Evolutionary conservation across 75 land plant genomes (phyloP).

Genomic region (Picea glauca): DNA sequence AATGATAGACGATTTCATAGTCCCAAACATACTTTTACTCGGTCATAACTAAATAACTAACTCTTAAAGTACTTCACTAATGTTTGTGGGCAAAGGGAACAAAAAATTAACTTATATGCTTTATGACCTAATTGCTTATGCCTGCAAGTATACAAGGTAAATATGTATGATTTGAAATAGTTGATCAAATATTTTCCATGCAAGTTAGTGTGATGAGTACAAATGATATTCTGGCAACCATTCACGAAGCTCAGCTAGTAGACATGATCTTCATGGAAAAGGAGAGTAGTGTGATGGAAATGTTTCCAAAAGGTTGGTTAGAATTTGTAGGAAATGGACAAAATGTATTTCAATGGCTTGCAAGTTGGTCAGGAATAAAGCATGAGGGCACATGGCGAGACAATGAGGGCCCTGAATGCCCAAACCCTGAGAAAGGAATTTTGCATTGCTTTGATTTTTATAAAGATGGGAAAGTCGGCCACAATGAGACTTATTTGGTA

Average conservation of each 20-base stretch:
- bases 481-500: constrained; percentile 30
- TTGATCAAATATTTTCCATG: not conserved
- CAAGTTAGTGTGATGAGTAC: constrained; percentile 70
- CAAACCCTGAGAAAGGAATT: constrained; percentile 23
- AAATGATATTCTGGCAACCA: constrained; percentile 59
- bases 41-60: no score
- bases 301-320: constrained; percentile 84
- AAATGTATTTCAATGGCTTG: constrained; percentile 58
- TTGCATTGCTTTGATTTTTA: constrained; percentile 34
- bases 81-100: not conserved
- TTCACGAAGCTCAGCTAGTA: constrained; percentile 85
- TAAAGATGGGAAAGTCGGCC: constrained; percentile 39
- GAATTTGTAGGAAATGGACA: constrained; percentile 74
- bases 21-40: no score
- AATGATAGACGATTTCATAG: no score
- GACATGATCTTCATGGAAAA: constrained; percentile 79
- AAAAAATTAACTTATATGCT: not conserved
- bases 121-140: not conserved
- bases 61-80: no score
- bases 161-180: not conserved
- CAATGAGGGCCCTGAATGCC: constrained; percentile 47
- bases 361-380: constrained; percentile 53
- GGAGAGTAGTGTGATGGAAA: constrained; percentile 76
- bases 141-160: not conserved
- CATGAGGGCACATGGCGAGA: constrained; percentile 82